Evolutionary conservation across 192 early-diverging fungal genomes (phyloP).

Genomic region (Powellomyces hirtus): DNA sequence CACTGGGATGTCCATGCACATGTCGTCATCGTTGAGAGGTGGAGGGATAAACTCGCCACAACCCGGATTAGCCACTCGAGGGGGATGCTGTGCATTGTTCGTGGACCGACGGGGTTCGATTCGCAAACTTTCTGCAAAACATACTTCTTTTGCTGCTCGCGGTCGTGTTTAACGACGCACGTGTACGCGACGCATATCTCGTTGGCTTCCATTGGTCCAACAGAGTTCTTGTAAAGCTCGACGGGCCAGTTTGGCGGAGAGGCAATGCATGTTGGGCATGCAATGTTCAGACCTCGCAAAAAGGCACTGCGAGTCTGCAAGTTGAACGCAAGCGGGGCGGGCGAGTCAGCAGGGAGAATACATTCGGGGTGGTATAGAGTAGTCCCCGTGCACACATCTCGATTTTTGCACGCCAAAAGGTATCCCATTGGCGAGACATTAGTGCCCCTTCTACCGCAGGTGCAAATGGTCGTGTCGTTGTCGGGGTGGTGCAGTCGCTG

Average conservation of each 20-base stretch:
- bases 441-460: not conserved
- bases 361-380: not conserved
- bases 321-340: not conserved
- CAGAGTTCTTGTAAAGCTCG: not conserved
- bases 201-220: too few relatives aligned
- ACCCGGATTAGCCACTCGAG: too few relatives aligned
- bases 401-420: not conserved
- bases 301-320: not conserved
- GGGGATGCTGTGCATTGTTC: too few relatives aligned
- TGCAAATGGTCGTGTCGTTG: not conserved
- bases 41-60: too few relatives aligned
- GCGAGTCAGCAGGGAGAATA: not conserved
- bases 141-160: too few relatives aligned
- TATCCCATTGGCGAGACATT: not conserved
- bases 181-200: too few relatives aligned
- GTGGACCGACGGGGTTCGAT: too few relatives aligned
- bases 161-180: too few relatives aligned
- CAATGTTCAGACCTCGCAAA: not conserved
- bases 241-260: not conserved
- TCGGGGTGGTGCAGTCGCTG: not conserved
- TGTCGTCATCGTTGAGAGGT: too few relatives aligned
- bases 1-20: too few relatives aligned
- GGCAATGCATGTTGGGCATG: not conserved
- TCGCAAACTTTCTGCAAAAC: too few relatives aligned
- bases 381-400: not conserved